A percentile compares a stretch with the other conserved stretches of the same genome.
phyloP scores from a whole-genome alignment of 192 early-diverging fungal species.

The Haplosporangium gracile region DNA sequence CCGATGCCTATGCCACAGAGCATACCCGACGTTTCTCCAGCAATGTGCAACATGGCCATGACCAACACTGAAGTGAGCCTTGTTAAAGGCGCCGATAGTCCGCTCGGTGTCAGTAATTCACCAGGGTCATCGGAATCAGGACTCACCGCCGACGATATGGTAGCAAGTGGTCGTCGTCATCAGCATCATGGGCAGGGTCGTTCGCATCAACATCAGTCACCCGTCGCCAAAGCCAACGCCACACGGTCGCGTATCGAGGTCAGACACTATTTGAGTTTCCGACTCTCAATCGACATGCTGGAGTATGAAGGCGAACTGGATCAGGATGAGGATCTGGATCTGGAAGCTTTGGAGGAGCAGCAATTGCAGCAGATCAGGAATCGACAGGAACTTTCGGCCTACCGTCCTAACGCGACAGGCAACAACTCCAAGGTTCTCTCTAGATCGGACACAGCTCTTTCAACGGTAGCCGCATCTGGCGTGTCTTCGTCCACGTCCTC shows the following conservation, averaged over 20 bases:
- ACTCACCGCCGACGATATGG: neutral
- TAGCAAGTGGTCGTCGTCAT: neutral
- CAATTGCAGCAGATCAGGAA: slow-evolving; percentile 30
- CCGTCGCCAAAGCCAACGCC: neutral
- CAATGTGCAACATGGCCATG: slow-evolving; percentile 16
- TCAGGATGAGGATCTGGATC: slow-evolving; percentile 20
- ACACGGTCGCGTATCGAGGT: slow-evolving; percentile 36
- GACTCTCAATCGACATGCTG: slow-evolving; percentile 42
- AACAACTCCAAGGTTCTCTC: neutral
- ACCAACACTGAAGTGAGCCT: neutral
- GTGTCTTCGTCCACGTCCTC: neutral
- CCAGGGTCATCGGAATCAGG: slow-evolving; percentile 1
- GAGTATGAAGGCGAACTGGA: slow-evolving; percentile 41
- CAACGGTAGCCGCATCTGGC: neutral
- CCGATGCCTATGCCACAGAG: neutral
- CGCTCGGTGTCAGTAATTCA: neutral
- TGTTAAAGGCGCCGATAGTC: neutral
- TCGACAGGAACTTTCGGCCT: slow-evolving; percentile 26
- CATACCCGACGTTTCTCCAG: neutral
- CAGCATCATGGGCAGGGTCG: slow-evolving; percentile 7
- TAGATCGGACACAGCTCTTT: neutral
- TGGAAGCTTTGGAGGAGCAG: slow-evolving; percentile 34
- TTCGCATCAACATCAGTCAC: neutral
- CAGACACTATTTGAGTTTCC: slow-evolving; percentile 44
- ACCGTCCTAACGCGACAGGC: neutral